Evolutionary conservation across 768 basidiomycete species (phyloP).

Genomic region (Royoungia palumana): DNA sequence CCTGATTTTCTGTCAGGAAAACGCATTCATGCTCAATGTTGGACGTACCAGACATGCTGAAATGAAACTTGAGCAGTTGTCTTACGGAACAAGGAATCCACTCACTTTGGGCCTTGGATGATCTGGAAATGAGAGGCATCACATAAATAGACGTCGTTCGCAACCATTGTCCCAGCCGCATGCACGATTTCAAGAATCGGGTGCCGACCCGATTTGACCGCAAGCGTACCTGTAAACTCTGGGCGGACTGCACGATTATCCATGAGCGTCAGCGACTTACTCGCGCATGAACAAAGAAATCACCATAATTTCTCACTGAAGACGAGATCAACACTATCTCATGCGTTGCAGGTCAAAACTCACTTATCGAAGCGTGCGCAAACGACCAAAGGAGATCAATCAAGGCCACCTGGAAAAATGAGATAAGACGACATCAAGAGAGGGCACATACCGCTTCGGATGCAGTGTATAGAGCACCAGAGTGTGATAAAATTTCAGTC

Average conservation of each 20-base stretch:
- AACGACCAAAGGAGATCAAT: conserved; percentile 91
- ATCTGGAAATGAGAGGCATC: conserved; percentile 85
- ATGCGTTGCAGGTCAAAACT: conserved; percentile 23
- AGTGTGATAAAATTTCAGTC: conserved; percentile 60
- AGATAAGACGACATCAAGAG: background rate
- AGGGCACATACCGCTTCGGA: conserved; percentile 69
- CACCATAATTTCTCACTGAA: conserved; percentile 52
- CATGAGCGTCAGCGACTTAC: background rate
- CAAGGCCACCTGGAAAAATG: conserved; percentile 61
- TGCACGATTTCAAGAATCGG: conserved; percentile 80
- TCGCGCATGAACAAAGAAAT: background rate
- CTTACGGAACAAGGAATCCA: conserved; percentile 5
- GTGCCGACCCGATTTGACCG: conserved; percentile 86
- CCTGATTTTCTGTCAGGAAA: conserved; percentile 38
- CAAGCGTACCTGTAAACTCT: conserved; percentile 86
- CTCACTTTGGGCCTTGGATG: conserved; percentile 86
- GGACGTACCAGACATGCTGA: conserved; percentile 57
- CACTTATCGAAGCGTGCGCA: conserved; percentile 78
- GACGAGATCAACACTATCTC: background rate
- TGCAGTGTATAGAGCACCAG: conserved; percentile 83
- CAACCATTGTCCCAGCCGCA: conserved; percentile 64
- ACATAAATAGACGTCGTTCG: conserved; percentile 90
- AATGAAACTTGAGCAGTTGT: background rate
- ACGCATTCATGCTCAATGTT: background rate
- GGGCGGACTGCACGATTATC: conserved; percentile 62